A percentile compares a stretch with the other conserved stretches of the same genome.
These are phyloP conservation scores for Penicillium manginii DNA, from an alignment of 495 filamentous ascomycete species.

Conservation along the genomic window DNA sequence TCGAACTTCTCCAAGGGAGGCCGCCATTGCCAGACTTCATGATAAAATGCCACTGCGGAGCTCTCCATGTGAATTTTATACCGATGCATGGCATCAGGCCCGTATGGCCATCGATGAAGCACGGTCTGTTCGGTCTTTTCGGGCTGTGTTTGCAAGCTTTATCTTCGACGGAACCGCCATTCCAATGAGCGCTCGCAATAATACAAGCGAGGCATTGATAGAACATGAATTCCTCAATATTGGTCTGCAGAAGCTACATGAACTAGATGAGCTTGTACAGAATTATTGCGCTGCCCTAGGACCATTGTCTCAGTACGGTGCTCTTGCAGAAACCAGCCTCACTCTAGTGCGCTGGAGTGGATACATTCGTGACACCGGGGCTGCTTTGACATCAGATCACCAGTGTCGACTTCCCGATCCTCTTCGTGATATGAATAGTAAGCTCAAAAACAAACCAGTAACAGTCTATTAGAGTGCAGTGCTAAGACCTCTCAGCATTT, in stretches of 20 bases:
- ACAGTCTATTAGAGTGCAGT: not conserved
- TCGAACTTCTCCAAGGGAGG: not conserved
- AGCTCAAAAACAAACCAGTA: not conserved
- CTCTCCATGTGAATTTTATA: constrained; percentile 12
- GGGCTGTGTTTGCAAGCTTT: constrained; percentile 19
- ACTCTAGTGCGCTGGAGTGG: constrained; percentile 27
- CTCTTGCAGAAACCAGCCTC: constrained; percentile 26
- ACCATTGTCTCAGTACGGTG: constrained; percentile 22
- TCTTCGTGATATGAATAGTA: constrained; percentile 10
- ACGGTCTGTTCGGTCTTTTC: constrained; percentile 19
- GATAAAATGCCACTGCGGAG: not conserved
- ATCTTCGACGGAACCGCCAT: constrained; percentile 29
- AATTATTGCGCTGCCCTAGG: constrained; percentile 24
- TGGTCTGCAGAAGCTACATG: constrained; percentile 16
- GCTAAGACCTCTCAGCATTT: not conserved
- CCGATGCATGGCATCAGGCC: constrained; percentile 23
- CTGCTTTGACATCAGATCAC: constrained; percentile 20
- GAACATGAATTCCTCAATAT: constrained; percentile 13
- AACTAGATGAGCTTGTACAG: constrained; percentile 20
- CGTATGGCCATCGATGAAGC: constrained; percentile 10
- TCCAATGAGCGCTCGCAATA: constrained; percentile 8
- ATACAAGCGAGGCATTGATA: not conserved
- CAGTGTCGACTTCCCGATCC: constrained; percentile 19
- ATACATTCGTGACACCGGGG: constrained; percentile 31
- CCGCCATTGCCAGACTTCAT: not conserved